Base-by-base conservation (phyloP, 1,284 basidiomycete species). In the Naganishia sp. region DNA sequence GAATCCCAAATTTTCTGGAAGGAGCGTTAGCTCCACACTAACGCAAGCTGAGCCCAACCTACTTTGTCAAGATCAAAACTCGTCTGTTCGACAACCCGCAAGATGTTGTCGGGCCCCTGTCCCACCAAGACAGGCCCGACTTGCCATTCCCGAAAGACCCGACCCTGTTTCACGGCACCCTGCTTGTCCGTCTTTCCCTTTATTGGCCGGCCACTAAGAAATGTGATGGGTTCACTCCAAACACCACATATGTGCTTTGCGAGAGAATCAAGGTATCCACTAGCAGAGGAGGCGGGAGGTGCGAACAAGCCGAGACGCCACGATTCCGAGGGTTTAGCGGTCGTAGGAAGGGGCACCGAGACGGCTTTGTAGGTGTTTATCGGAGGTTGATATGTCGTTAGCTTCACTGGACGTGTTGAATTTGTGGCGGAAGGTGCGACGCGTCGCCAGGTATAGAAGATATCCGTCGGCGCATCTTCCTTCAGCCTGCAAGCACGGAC, bases 41-140 rank as follows among this genome's bases (percentile, higher is more conserved):
- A 31, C 13, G 54, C 16, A 49, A 46, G 28, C 33, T 1, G 18
- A 25, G 28, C 18, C 18, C 33, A 15, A 71, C 82, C 70, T 70
- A 90, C 92, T 85, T 94, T 94, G 81, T 94, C 91, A 6, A 94
- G 82, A 75, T 92, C 91, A 75, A 90, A 94, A 2, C 88, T 89
- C 0, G 89, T 92, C 74, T 90, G 88, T 74, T 94, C 92, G 10
- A 81, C 82, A 43, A 94, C 81, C 36, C 75, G 81, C 68, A 92
- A 67, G 75, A 68, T 33, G 13, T 48, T 71, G 69, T 43, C 70
- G 15, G 77, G 75, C 77, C 87, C 90, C 5, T 85, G 79, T 53
- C 90, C 81, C 69, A 84, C 83, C 55, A 92, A 87, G 5, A 39
- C 42, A 46, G 57, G n/a, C 68, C 36, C 36, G 36, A 48, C 68